These are phyloP conservation scores for Plenodomus lindquistii DNA, from an alignment of 2,329 filamentous ascomycete species.

Conservation along the genomic window DNA sequence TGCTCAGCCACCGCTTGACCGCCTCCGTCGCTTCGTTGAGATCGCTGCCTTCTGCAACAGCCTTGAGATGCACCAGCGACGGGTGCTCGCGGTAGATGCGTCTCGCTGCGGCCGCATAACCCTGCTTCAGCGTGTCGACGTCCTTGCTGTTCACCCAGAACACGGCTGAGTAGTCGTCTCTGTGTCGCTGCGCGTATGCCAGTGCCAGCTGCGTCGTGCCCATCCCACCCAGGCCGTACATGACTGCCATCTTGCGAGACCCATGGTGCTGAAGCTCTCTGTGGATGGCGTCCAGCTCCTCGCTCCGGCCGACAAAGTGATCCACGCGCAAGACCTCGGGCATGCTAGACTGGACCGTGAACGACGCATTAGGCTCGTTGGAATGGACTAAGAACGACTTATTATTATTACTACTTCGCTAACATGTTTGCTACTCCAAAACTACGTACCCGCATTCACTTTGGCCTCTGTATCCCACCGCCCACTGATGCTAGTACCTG, in stretches of 20 bases:
- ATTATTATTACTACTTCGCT: not conserved
- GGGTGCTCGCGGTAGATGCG: too few species aligned
- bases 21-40: constrained; percentile 21
- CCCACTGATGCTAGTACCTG: too few species aligned
- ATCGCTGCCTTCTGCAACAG: constrained; percentile 14
- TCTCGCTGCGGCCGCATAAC: constrained; percentile 18
- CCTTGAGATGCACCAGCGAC: constrained; percentile 15
- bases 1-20: constrained; percentile 19
- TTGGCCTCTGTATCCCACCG: too few species aligned
- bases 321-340: constrained; percentile 11
- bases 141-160: constrained; percentile 26
- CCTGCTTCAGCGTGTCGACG: constrained; percentile 22
- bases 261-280: constrained; percentile 25
- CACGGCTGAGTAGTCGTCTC: constrained; percentile 19
- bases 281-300: constrained; percentile 36
- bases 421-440: not conserved
- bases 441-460: constrained; percentile 20
- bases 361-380: not conserved
- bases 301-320: constrained; percentile 38
- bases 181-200: constrained; percentile 24
- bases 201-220: constrained; percentile 31
- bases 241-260: constrained; percentile 21
- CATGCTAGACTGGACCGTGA: constrained; percentile 3
- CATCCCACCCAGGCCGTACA: constrained; percentile 29
- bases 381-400: not conserved